phyloP scores from a whole-genome alignment of 2,329 filamentous ascomycete genomes.

The Pyrenochaeta sp. region DNA sequence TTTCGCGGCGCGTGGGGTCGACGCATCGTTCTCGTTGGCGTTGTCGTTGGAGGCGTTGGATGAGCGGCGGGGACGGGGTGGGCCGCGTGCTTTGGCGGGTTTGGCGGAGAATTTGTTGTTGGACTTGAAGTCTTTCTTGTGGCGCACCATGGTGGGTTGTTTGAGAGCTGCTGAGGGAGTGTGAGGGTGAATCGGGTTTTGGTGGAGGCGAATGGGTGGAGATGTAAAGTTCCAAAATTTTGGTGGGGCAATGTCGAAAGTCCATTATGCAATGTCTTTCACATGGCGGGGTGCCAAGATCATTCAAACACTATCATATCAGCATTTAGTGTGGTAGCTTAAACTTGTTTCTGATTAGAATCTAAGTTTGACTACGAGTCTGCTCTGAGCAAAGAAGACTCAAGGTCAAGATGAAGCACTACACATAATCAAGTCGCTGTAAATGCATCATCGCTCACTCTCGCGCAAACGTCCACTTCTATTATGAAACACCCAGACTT shows the following conservation, averaged over 20 bases:
- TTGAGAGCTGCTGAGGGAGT: constrained; percentile 1
- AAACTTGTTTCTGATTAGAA: no score
- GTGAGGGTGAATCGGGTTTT: background rate
- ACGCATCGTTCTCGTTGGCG: constrained; percentile 27
- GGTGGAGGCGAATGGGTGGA: constrained; percentile 1
- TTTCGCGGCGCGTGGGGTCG: constrained; percentile 44
- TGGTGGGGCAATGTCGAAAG: constrained; percentile 7
- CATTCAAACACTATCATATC: constrained; percentile 2
- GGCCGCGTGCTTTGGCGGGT: constrained; percentile 64
- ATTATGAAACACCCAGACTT: constrained; percentile 74
- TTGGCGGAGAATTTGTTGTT: constrained; percentile 72
- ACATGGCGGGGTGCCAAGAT: no score
- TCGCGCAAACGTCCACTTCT: constrained; percentile 7
- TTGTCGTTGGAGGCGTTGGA: constrained; percentile 31
- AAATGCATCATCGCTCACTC: constrained; percentile 18
- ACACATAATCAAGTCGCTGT: constrained; percentile 6
- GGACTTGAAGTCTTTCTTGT: constrained; percentile 86
- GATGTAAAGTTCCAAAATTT: constrained; percentile 6
- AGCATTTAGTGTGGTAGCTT: no score
- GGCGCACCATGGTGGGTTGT: constrained; percentile 75
- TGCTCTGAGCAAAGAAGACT: no score
- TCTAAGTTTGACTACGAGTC: no score
- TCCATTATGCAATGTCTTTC: constrained; percentile 2
- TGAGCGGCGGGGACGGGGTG: constrained; percentile 52
- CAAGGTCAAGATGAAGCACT: background rate